These are phyloP conservation scores for Podosphaera leucotricha DNA, from an alignment of 2,329 filamentous ascomycete genomes.

Conservation along the genomic window DNA sequence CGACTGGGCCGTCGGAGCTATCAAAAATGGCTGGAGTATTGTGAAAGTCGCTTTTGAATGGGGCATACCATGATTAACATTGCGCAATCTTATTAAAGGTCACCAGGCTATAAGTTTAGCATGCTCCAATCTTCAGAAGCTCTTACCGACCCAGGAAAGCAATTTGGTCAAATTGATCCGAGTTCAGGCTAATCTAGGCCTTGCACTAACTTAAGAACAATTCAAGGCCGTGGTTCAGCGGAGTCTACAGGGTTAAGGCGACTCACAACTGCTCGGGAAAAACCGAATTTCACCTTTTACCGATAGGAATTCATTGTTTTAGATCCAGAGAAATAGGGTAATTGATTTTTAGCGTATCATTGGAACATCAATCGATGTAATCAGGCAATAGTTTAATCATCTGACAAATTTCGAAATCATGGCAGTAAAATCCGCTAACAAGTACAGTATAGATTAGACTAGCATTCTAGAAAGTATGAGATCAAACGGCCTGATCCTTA, in stretches of 20 bases:
- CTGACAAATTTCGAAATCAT: neutral
- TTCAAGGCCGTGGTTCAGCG: neutral
- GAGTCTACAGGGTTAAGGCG: neutral
- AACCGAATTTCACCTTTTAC: neutral
- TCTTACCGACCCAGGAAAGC: too few relatives aligned
- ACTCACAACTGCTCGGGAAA: conserved; percentile 1
- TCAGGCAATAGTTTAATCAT: neutral
- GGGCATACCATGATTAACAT: too few relatives aligned
- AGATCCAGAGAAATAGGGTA: neutral
- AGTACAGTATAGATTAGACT: neutral
- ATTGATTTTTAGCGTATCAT: conserved; percentile 4
- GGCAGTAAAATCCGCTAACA: neutral
- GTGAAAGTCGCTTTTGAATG: too few relatives aligned
- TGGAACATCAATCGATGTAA: conserved; percentile 2
- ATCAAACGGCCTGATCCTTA: neutral
- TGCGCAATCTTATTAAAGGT: too few relatives aligned
- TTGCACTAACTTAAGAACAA: too few relatives aligned
- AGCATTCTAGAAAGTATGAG: neutral
- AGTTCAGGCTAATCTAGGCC: too few relatives aligned
- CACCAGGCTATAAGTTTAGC: too few relatives aligned
- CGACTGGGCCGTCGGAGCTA: too few relatives aligned
- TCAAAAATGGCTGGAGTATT: too few relatives aligned
- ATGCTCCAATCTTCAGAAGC: too few relatives aligned
- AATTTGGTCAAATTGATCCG: too few relatives aligned
- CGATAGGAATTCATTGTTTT: conserved; percentile 1